Conservation (phyloP, 2,329 filamentous ascomycete species). For the Phaeoacremonium minimum region DNA sequence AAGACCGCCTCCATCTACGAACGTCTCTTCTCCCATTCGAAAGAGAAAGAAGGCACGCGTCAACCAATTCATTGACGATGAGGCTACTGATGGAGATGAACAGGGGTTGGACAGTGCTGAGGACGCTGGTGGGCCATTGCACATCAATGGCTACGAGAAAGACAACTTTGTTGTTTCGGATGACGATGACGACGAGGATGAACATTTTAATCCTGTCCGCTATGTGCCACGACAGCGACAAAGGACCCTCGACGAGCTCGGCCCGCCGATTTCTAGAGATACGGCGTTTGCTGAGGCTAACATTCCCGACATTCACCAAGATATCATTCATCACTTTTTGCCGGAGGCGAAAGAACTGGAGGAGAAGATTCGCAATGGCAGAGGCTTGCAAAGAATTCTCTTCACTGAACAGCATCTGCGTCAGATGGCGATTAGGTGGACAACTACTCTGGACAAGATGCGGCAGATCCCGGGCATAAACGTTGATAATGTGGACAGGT, state of each 20-base stretch:
- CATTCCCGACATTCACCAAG: constrained; percentile 56
- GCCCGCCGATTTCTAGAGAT: constrained; percentile 56
- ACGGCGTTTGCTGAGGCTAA: constrained; percentile 40
- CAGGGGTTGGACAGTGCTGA: constrained; percentile 30
- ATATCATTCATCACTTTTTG: constrained; percentile 63
- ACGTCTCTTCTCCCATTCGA: constrained; percentile 50
- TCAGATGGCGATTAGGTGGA: constrained; percentile 70
- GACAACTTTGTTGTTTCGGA: constrained; percentile 32
- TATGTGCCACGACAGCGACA: constrained; percentile 24
- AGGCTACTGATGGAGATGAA: constrained; percentile 25
- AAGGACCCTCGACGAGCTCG: constrained; percentile 35
- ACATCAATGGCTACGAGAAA: constrained; percentile 38
- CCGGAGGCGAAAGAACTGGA: constrained; percentile 55
- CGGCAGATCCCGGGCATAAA: constrained; percentile 59
- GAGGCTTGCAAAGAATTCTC: constrained; percentile 50
- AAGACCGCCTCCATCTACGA: constrained; percentile 34
- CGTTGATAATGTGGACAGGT: constrained; percentile 53
- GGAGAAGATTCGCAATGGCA: constrained; percentile 56
- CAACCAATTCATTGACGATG: constrained; percentile 16
- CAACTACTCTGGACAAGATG: constrained; percentile 58
- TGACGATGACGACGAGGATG: constrained; percentile 32
- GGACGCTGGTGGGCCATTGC: constrained; percentile 25
- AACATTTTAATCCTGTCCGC: constrained; percentile 40
- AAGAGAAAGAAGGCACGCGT: constrained; percentile 29
- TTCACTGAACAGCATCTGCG: constrained; percentile 69